Base-by-base conservation (phyloP, 148 eudicot genomes). In the Vaccinium corymbosum region DNA sequence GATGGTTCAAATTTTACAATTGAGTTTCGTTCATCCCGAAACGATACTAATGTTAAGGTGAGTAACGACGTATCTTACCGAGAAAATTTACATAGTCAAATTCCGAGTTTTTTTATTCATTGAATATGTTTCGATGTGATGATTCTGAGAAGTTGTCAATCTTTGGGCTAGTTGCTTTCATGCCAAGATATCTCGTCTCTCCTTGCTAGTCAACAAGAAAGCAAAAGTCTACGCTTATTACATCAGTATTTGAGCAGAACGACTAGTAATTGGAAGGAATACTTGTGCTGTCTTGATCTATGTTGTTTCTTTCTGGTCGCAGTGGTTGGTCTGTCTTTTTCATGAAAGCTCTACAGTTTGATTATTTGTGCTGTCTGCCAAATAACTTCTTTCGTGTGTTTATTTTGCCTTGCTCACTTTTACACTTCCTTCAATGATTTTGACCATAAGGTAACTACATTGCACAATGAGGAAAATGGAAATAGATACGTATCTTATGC, bases 1-100 rank as follows among this genome's bases (percentile, higher is more conserved):
- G 98, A 96, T 86, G 89, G 87, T 85, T 96, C 98, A 57, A 91
- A 82, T 48, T 94, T 88, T 84, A 90, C 86, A 79, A 86, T 84
- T 50, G 98, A 93, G 62, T 96, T 88, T 77, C 95, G 95, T 57
- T 87, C 91, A 76, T 86, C 80, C 19, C 88, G 97, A 79, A 94
- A 96, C 85, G 98, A 96, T 86, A 85, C 94, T 72, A 93, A 93
- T 90, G 89, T 94, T 80, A 82, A 6, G 64, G 85, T 86, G 55
- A 82, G 87, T 71, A 68, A 49, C 50, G 19, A 22, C 50, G 13
- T 22, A 1, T 66, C 71, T 49, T 27, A 15, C 3, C 50, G n/a
- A 81, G 8, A 11, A 11, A 59, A 46, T 32, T 81, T 48, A 42
- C 48, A 5, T 81, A 4, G 15, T 84, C 13, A 75, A 82, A 72